Evolutionary conservation across 495 filamentous ascomycete species (phyloP).

Genomic region (Viridothelium virens): DNA sequence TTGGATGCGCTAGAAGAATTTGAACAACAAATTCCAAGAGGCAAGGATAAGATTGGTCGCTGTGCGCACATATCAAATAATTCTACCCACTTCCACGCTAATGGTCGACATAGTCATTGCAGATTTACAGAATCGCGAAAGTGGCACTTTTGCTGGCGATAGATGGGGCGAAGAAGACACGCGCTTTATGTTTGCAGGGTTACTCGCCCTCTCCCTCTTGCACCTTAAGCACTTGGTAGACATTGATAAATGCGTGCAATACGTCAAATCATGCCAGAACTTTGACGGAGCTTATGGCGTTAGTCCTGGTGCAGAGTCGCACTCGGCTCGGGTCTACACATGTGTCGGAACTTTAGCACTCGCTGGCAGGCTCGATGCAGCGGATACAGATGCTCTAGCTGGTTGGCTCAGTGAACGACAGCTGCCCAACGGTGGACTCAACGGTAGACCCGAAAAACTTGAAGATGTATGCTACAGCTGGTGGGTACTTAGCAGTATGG

Average conservation of each 20-base stretch:
- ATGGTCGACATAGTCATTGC: conserved; percentile 57
- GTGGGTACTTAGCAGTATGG: conserved; percentile 88
- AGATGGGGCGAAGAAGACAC: conserved; percentile 96
- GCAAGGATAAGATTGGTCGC: conserved; percentile 61
- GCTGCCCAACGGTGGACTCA: conserved; percentile 76
- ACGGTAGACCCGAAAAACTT: conserved; percentile 89
- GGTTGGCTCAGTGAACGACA: conserved; percentile 92
- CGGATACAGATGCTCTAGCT: conserved; percentile 71
- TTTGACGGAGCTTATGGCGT: conserved; percentile 91
- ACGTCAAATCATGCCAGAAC: conserved; percentile 76
- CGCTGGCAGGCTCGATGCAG: conserved; percentile 70
- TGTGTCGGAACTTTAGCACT: conserved; percentile 87
- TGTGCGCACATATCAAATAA: conserved; percentile 47
- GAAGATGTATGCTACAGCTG: conserved; percentile 98
- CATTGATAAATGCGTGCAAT: conserved; percentile 64
- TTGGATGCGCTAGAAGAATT: conserved; percentile 79
- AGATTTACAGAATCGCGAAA: conserved; percentile 65
- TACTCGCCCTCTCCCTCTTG: conserved; percentile 80
- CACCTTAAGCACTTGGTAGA: conserved; percentile 59
- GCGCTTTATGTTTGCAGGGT: conserved; percentile 79
- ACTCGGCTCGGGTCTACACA: conserved; percentile 88
- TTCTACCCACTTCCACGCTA: neutral
- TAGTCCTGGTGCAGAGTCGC: conserved; percentile 80
- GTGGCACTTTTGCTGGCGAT: conserved; percentile 84
- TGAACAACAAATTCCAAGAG: conserved; percentile 56